phyloP scores from a whole-genome alignment of 202 grass and related monocot species.

The Dendrocalamus latiflorus region DNA sequence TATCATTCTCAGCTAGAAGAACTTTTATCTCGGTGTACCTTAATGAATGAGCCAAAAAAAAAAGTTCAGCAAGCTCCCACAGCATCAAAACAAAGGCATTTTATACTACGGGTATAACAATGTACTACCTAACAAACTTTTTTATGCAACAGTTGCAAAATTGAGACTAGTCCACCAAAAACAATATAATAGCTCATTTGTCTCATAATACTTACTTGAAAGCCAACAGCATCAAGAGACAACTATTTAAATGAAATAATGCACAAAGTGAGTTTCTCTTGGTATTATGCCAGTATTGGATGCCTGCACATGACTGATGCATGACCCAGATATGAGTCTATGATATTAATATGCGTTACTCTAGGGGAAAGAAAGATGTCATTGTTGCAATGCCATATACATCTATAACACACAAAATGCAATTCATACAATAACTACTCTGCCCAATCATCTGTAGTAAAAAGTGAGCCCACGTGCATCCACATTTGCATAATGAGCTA shows the following conservation, averaged over 20 bases:
- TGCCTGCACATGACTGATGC: neutral
- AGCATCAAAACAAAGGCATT: conserved; percentile 3
- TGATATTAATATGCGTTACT: neutral
- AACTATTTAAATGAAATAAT: neutral
- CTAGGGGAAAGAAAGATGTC: neutral
- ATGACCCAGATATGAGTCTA: neutral
- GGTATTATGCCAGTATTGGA: neutral
- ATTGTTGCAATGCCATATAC: neutral
- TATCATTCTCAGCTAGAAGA: conserved; percentile 57
- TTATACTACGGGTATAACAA: neutral
- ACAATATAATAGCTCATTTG: neutral
- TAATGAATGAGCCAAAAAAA: conserved; percentile 32
- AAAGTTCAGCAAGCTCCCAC: conserved; percentile 24
- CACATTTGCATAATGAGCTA: neutral
- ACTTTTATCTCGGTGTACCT: conserved; percentile 89
- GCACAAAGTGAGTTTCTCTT: neutral
- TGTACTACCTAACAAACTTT: neutral
- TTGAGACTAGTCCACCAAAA: neutral
- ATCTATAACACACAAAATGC: neutral
- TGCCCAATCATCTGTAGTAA: neutral
- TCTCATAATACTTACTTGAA: neutral
- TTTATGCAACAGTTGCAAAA: neutral
- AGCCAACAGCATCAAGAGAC: neutral
- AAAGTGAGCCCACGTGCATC: neutral
- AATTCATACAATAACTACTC: neutral